A percentile compares a stretch with the other conserved stretches of the same genome.
These are phyloP conservation scores for Arthrobotrys musiformis DNA, from an alignment of 2,329 filamentous ascomycete genomes.

Conservation along the genomic window DNA sequence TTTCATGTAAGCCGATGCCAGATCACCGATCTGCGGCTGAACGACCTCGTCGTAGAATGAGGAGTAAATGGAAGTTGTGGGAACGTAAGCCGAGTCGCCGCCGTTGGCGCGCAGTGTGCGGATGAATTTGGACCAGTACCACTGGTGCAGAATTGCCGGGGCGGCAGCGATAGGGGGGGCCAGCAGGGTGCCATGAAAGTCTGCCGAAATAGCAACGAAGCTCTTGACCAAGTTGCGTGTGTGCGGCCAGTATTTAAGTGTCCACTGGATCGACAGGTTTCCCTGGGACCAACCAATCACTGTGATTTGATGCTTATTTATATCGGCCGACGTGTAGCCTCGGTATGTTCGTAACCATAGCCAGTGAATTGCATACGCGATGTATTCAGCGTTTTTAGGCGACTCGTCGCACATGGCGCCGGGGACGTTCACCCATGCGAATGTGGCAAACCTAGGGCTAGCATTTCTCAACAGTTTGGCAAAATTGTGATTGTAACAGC, in stretches of 20 bases:
- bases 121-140: slow-evolving; percentile 65
- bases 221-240: slow-evolving; percentile 65
- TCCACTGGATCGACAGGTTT: slow-evolving; percentile 69
- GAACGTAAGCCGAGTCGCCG: slow-evolving; percentile 68
- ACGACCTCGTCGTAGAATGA: slow-evolving; percentile 67
- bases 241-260: slow-evolving; percentile 70
- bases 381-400: slow-evolving; percentile 68
- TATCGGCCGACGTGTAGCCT: slow-evolving; percentile 67
- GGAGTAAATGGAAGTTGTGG: slow-evolving; percentile 69
- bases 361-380: slow-evolving; percentile 67
- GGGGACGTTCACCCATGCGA: slow-evolving; percentile 70
- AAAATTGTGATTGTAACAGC: slow-evolving; percentile 66
- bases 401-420: slow-evolving; percentile 65
- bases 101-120: slow-evolving; percentile 63
- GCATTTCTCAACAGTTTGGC: slow-evolving; percentile 64
- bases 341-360: slow-evolving; percentile 27
- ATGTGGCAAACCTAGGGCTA: slow-evolving; percentile 64
- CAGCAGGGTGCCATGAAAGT: slow-evolving; percentile 67
- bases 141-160: slow-evolving; percentile 66
- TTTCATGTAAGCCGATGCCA: slow-evolving; percentile 66
- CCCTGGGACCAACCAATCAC: slow-evolving; percentile 70
- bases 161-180: slow-evolving; percentile 62
- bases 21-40: slow-evolving; percentile 65
- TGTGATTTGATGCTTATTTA: slow-evolving; percentile 62
- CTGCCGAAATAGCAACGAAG: slow-evolving; percentile 68